Percentiles rank a stretch among this genome's conserved stretches.
phyloP scores from a whole-genome alignment of 495 filamentous ascomycete genomes.

The Emericellopsis terricola region DNA sequence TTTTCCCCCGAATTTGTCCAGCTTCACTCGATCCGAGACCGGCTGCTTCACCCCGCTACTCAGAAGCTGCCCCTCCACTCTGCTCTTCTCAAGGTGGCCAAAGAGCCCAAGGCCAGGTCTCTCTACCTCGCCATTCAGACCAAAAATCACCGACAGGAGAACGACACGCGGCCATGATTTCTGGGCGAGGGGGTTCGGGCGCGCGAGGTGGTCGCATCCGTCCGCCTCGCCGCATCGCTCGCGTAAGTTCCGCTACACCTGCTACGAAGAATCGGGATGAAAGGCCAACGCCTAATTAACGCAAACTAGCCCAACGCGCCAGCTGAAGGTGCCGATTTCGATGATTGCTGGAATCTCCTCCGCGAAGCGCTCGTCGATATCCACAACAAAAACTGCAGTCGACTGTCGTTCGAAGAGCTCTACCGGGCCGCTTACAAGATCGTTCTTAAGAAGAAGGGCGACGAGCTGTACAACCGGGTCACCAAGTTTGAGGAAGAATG shows the following conservation, averaged over 20 bases:
- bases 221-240: slow-evolving; percentile 3
- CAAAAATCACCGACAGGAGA: too few species aligned
- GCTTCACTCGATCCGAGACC: too few species aligned
- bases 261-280: too few species aligned
- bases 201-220: slow-evolving; percentile 2
- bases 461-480: slow-evolving; percentile 63
- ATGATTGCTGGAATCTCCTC: slow-evolving; percentile 62
- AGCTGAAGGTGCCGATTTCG: slow-evolving; percentile 39
- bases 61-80: background rate
- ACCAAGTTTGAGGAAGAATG: slow-evolving; percentile 63
- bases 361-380: slow-evolving; percentile 64
- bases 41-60: too few species aligned
- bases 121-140: too few species aligned
- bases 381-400: slow-evolving; percentile 78
- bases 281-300: background rate
- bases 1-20: too few species aligned
- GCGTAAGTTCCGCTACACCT: slow-evolving; percentile 1
- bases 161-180: too few species aligned
- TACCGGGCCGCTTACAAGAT: slow-evolving; percentile 95
- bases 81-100: background rate
- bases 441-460: slow-evolving; percentile 76
- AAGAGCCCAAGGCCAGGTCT: too few species aligned
- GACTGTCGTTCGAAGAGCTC: slow-evolving; percentile 83
- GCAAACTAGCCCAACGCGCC: slow-evolving; percentile 9
- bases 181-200: slow-evolving; percentile 3